These are phyloP conservation scores for Lentinula sp. DNA, from an alignment of 768 basidiomycete species.

Conservation along the genomic window DNA sequence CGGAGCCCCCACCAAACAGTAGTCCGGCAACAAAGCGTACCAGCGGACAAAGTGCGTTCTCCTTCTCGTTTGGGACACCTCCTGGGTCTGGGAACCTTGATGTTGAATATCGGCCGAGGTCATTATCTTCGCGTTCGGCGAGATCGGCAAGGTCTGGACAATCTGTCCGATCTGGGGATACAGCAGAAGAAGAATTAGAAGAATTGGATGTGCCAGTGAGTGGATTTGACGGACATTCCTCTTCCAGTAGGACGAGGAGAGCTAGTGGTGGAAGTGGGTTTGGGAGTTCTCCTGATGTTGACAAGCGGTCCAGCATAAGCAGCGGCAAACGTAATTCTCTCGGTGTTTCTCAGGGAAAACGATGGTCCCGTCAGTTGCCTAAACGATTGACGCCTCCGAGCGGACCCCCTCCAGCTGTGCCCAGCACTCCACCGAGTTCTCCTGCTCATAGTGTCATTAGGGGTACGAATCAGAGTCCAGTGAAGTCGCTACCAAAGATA, in stretches of 20 bases:
- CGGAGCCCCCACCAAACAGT: background rate
- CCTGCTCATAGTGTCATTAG: background rate
- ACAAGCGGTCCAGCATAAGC: background rate
- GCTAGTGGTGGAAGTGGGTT: background rate
- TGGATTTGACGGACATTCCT: background rate
- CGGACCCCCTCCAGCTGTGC: conserved; percentile 52
- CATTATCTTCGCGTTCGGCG: background rate
- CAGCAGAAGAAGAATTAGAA: background rate
- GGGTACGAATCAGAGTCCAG: background rate
- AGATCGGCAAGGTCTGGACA: background rate
- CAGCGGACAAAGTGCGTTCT: background rate
- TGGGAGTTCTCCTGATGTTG: background rate
- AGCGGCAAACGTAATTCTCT: conserved; percentile 1
- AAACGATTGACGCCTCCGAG: conserved; percentile 51
- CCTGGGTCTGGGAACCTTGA: conserved; percentile 1
- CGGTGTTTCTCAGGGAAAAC: conserved; percentile 20
- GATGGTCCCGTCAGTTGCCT: conserved; percentile 57
- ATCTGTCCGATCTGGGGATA: background rate
- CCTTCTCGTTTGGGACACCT: conserved; percentile 4
- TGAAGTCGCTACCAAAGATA: background rate
- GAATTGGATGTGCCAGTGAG: background rate
- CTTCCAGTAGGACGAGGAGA: background rate
- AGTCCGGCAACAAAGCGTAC: background rate
- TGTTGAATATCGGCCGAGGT: background rate
- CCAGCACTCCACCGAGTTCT: conserved; percentile 18